Evolutionary conservation across 805 yeast species (phyloP), one percentile per base, ranked within the genome.

Genomic region (Zygosaccharomyces pseudorouxii): DNA sequence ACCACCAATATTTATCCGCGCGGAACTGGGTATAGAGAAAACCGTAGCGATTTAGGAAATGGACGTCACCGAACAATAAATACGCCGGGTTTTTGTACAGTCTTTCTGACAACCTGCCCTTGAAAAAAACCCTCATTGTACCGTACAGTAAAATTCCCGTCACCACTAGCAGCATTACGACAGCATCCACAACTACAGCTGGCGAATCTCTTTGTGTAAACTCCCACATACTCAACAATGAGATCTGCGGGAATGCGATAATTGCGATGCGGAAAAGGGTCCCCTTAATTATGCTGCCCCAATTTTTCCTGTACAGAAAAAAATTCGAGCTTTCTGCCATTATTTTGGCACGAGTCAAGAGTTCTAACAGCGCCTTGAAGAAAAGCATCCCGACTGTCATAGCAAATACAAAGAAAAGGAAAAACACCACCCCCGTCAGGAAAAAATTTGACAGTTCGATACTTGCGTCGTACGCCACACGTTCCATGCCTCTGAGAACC

Each of bases 51-150:
- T 89, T 88, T 58, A 93, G 75, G 51, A 87, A 80, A 38, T 75
- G 78, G 3, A 83, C 77, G 63, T 93, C 95, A 42, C 98, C 96
- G 61, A 78, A 93, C 53, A 93, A 75, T 52, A 89, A 73, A 63
- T 88, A 92, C 0, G 99, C 98, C 0, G 99, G 96, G 60, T 89
- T 92, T 62, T 86, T 84, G 73, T 83, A 88, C 48, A 86, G 74
- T 50, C 75, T 72, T 22, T 76, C 71, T 0, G 97, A 89, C 56
- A 77, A 77, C 53, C 82, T 71, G 30, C 97, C 99, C 50, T 81
- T 75, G n/a, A 77, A 50, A 44, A 86, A 65, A n/a, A 89, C 92
- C 63, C 84, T 80, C 16, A 75, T 60, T 1, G 93, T 78, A 3
- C 96, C 97, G 64, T 81, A 89, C 8, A 72, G 64, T 53, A 93